These are phyloP conservation scores for Cocos nucifera DNA, from an alignment of 176 grass and related monocot genomes.

Conservation along the genomic window DNA sequence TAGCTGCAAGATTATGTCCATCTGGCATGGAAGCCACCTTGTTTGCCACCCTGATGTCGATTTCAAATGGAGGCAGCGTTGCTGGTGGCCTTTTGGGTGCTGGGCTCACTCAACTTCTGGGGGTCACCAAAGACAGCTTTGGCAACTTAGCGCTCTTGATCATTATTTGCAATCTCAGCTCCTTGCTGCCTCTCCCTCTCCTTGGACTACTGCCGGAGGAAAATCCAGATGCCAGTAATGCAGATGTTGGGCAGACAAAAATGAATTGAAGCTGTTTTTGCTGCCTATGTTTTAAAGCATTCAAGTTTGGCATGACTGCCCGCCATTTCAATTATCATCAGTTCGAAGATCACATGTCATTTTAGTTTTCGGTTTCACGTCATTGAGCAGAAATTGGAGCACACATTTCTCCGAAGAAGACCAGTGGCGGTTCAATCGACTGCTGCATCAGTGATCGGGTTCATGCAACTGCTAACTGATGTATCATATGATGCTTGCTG, in stretches of 20 bases:
- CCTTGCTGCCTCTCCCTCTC: constrained; percentile 75
- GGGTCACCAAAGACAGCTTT: constrained; percentile 69
- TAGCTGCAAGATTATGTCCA: constrained; percentile 81
- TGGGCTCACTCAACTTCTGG: constrained; percentile 66
- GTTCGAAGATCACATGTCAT: no score
- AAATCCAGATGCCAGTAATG: constrained; percentile 22
- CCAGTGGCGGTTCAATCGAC: no score
- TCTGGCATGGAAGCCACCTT: constrained; percentile 76
- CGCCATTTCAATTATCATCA: no score
- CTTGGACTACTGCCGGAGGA: constrained; percentile 67
- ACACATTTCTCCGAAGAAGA: no score
- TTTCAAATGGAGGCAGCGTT: constrained; percentile 78
- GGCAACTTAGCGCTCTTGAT: constrained; percentile 57
- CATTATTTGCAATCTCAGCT: constrained; percentile 66
- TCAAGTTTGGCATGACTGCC: no score
- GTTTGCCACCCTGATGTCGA: constrained; percentile 93
- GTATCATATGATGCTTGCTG: no score
- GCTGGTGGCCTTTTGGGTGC: constrained; percentile 65
- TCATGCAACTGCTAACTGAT: no score
- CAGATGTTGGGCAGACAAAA: constrained; percentile 13
- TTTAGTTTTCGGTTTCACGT: no score
- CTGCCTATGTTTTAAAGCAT: no score
- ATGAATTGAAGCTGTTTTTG: constrained; percentile 5
- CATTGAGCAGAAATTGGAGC: no score
- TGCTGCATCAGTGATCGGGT: no score